phyloP scores from a whole-genome alignment of 345 rosid genomes.

The Rhodamnia rubescens region DNA sequence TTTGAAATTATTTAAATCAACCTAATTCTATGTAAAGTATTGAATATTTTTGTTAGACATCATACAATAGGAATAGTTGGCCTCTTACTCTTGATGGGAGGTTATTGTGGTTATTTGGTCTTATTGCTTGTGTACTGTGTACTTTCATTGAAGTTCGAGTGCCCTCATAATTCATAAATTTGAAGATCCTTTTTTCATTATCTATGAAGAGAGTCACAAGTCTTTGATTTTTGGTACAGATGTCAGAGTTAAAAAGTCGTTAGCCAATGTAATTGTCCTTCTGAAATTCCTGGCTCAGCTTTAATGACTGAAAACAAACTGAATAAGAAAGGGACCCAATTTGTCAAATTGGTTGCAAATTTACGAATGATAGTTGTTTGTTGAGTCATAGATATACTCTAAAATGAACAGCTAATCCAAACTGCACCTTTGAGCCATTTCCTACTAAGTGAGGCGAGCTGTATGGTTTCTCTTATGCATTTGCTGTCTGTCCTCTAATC shows the following conservation, averaged over 20 bases:
- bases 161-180: not conserved
- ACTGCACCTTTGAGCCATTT: not conserved
- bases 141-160: not conserved
- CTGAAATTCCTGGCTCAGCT: not conserved
- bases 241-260: not conserved
- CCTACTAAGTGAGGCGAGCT: not conserved
- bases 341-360: not conserved
- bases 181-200: not conserved
- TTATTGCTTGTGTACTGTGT: not conserved
- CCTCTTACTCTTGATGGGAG: not conserved
- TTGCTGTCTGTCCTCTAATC: not conserved
- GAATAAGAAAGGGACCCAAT: not conserved
- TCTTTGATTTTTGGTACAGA: not conserved
- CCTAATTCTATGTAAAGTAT: not conserved
- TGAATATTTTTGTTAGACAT: not conserved
- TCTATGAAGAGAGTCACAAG: not conserved
- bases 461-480: not conserved
- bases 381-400: not conserved
- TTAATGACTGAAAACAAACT: not conserved
- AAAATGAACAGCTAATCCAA: not conserved
- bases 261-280: not conserved
- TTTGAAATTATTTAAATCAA: not conserved
- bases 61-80: not conserved
- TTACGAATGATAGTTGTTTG: not conserved
- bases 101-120: not conserved